These are phyloP conservation scores for Tetraselmis striata DNA, from an alignment of 139 green algal species.

Conservation along the genomic window DNA sequence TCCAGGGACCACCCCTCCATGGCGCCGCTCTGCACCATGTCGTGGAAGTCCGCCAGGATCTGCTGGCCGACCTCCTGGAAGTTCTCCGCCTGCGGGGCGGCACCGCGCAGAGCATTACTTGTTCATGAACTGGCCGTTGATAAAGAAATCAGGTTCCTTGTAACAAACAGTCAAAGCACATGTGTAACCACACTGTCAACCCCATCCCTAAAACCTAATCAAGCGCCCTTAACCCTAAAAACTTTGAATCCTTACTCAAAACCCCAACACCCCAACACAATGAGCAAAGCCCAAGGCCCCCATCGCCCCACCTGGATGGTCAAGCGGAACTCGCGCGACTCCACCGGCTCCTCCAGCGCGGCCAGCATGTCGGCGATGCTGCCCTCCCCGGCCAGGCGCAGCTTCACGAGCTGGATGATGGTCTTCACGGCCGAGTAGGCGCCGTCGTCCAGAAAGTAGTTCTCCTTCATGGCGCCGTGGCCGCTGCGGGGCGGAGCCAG, in stretches of 20 bases:
- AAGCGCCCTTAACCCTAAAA: too few species aligned
- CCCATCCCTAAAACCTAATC: too few species aligned
- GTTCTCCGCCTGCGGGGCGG: constrained; percentile 37
- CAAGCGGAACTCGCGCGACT: constrained; percentile 63
- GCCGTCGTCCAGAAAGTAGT: constrained; percentile 92
- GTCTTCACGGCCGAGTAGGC: constrained; percentile 84
- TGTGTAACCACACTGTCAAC: background rate
- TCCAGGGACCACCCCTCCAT: background rate
- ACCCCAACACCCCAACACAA: too few species aligned
- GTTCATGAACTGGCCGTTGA: background rate
- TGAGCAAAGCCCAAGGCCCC: too few species aligned
- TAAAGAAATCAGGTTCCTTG: background rate
- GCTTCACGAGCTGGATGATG: constrained; percentile 73
- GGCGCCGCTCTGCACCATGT: constrained; percentile 32
- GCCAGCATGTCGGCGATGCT: constrained; percentile 62
- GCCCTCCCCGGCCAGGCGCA: constrained; percentile 34
- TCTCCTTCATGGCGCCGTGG: constrained; percentile 89
- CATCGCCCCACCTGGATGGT: constrained; percentile 36
- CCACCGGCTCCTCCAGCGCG: constrained; percentile 61
- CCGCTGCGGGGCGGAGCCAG: constrained; percentile 45
- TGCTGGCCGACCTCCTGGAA: constrained; percentile 44
- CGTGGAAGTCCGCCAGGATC: constrained; percentile 49
- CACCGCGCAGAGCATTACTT: background rate
- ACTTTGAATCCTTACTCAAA: too few species aligned
- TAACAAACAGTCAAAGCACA: background rate